Conservation (phyloP, 345 rosid species). For the Stellera chamaejasme region DNA sequence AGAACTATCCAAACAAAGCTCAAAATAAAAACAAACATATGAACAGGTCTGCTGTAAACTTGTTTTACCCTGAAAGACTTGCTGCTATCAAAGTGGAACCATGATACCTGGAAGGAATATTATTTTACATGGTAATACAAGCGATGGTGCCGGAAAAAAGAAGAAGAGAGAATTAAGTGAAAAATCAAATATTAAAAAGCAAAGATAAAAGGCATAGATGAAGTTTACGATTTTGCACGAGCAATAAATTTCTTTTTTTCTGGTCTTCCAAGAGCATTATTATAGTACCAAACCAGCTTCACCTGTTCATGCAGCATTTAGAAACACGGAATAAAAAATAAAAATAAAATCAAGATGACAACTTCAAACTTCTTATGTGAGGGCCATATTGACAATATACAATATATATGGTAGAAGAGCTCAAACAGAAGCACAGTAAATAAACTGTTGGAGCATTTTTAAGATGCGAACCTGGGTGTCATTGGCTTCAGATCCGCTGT, state of each 20-base stretch:
- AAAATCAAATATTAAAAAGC: slow-evolving; percentile 6
- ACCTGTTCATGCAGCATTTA: slow-evolving; percentile 27
- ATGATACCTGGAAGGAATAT: slow-evolving; percentile 52
- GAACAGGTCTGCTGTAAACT: not conserved
- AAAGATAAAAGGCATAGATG: not conserved
- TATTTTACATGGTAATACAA: not conserved
- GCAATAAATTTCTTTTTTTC: slow-evolving; percentile 76
- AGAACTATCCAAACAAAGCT: slow-evolving; percentile 4
- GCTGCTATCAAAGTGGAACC: slow-evolving; percentile 92
- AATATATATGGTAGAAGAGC: too few relatives aligned
- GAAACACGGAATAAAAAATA: slow-evolving; percentile 4
- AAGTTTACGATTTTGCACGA: slow-evolving; percentile 48
- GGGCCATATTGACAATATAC: too few relatives aligned
- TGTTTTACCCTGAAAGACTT: slow-evolving; percentile 85
- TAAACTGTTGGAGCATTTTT: not conserved
- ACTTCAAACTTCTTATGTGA: too few relatives aligned
- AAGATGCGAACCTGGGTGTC: slow-evolving; percentile 70
- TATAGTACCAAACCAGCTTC: slow-evolving; percentile 74
- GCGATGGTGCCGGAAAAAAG: not conserved
- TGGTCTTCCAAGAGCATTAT: slow-evolving; percentile 73
- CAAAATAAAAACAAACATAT: not conserved
- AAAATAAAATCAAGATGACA: not conserved
- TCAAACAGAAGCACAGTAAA: too few relatives aligned
- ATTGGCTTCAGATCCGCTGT: slow-evolving; percentile 96
- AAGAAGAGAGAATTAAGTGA: slow-evolving; percentile 2